Evolutionary conservation across 257 asterid genomes (phyloP), one percentile per base, ranked within the genome.

Genomic region (Cruciata laevipes): DNA sequence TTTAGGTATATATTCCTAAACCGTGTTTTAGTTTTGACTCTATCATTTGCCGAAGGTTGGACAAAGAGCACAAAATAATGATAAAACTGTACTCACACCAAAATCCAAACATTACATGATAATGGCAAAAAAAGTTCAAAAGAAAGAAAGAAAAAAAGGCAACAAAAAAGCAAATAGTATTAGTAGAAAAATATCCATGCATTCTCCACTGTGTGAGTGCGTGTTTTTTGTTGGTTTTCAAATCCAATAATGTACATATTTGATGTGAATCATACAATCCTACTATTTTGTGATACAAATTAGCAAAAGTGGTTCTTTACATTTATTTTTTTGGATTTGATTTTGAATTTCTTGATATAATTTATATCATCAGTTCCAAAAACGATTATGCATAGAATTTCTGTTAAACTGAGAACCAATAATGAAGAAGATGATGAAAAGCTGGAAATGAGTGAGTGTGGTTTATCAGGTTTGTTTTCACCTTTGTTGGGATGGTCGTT

Each of bases 391-490:
- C 6, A 1, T 47, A 47, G 55, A 47, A 42, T 42, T 42, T 13
- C 51, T 17, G 12, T 10, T 11, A n/a, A 37, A 13, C 5, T 65
- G 59, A 18, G 40, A 33, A 33, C 30, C 61, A 66, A 51, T 66
- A 66, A 66, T 66, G 47, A 30, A 27, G 51, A 11, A 30, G 63
- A 30, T 18, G 59, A 44, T 18, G 60, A 53, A 52, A 67, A 67
- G 62, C 63, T 31, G 71, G 31, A 10, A 11, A n/a, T 12, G 20
- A 16, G 60, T 12, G 20, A 47, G 70, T 31, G 14, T 52, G 25
- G 25, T 53, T 52, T 52, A 60, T 61, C 17, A 31, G 55, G 52
- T 53, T 32, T 5, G 71, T 20, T 67, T 67, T 20, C 24, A 52
- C 18, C 63, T 16, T 32, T 38, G 63, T 13, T 53, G 52, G 63